Evolutionary conservation across 352 stramenopile genomes (phyloP), one percentile per base, ranked within the genome.

Genomic region (Globisporangium cederbergense): DNA sequence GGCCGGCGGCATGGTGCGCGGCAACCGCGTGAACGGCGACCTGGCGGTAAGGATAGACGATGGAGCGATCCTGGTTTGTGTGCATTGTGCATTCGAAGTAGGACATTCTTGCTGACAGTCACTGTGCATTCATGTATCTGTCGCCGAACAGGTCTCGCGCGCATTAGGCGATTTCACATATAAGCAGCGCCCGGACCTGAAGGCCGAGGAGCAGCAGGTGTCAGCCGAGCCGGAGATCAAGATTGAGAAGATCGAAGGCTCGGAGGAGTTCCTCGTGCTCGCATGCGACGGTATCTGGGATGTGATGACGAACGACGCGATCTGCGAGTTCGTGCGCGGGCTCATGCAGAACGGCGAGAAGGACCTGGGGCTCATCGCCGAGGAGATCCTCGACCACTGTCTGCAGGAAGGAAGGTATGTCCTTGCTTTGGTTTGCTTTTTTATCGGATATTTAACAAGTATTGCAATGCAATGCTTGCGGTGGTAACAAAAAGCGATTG

Each of bases 221-320:
- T 96, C 89, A 20, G 81, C 88, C 0, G 88, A 96, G 66, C 90
- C 93, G 0, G 93, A 98, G 16, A 86, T 97, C 65, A 81, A 90
- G 69, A 77, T 96, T 54, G 74, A 95, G 52, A 50, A 70, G 61
- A 78, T 90, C 10, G 80, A 93, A 56, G 77, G 79, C 46, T 85
- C 92, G 49, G 89, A 98, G 60, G 87, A 97, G 70, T 97, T 97
- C 61, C 70, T 98, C 4, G 68, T 98, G 18, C 75, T 98, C 40
- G 93, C 91, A 10, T 98, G 91, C 62, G 92, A 98, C 60, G 93
- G 92, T 45, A 96, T 98, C 57, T 98, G 93, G 92, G 93, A 98
- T 57, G 92, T 98, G 40, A 97, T 98, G 85, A 85, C 67, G 52
- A 96, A 97, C 62, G 86, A 98, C 66, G 84, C 96, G 57, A 78